A percentile compares a stretch with the other conserved stretches of the same genome.
Conservation (phyloP, 768 basidiomycete species). For the Hemileccinum impolitum region DNA sequence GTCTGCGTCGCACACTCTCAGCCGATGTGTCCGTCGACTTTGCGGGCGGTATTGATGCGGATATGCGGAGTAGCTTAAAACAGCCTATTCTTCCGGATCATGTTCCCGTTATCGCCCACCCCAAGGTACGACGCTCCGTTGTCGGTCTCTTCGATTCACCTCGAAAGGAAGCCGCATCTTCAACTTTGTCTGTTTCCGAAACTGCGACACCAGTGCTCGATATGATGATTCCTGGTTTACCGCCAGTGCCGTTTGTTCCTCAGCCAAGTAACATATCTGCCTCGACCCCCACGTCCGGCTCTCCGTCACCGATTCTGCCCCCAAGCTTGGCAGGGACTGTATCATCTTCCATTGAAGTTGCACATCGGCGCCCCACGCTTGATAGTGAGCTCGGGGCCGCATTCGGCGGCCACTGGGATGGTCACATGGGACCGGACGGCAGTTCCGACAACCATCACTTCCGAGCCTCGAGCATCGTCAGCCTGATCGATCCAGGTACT, state of each 20-base stretch:
- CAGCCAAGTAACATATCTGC: constrained; percentile 27
- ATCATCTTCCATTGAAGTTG: constrained; percentile 7
- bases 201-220: constrained; percentile 22
- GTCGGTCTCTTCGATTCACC: constrained; percentile 57
- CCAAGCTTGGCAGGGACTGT: constrained; percentile 3
- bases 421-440: constrained; percentile 5
- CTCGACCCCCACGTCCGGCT: constrained; percentile 11
- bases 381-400: constrained; percentile 58
- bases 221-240: constrained; percentile 34
- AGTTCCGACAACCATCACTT: constrained; percentile 42
- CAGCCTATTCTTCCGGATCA: constrained; percentile 11
- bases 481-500: constrained; percentile 34
- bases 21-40: constrained; percentile 22
- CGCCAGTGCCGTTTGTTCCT: constrained; percentile 33
- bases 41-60: constrained; percentile 15
- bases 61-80: constrained; percentile 27
- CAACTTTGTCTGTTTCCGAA: constrained; percentile 13
- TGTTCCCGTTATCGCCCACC: constrained; percentile 17
- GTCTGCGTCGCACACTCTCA: constrained; percentile 26
- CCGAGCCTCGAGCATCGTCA: constrained; percentile 54
- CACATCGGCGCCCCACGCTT: constrained; percentile 36
- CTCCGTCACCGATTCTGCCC: constrained; percentile 19
- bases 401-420: constrained; percentile 32
- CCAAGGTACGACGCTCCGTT: constrained; percentile 49
- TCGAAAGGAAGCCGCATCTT: constrained; percentile 8